Evolutionary conservation across 2,329 filamentous ascomycete genomes (phyloP).

Genomic region (Purpureocillium takamizusanense): DNA sequence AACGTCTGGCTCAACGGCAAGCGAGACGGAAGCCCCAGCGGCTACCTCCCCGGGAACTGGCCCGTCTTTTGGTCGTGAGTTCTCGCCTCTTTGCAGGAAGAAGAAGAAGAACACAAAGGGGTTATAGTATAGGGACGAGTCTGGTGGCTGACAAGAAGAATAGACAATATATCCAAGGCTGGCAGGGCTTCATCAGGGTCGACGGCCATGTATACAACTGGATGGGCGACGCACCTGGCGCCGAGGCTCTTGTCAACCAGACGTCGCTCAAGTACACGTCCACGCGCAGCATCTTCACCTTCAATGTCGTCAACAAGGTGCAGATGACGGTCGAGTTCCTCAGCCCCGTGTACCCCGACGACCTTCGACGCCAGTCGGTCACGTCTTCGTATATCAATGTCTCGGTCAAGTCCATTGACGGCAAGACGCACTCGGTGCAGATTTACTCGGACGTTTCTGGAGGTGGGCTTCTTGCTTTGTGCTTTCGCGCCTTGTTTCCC

Average conservation of each 20-base stretch:
- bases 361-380: conserved; percentile 58
- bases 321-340: conserved; percentile 61
- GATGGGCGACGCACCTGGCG: conserved; percentile 51
- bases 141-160: conserved; percentile 10
- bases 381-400: conserved; percentile 63
- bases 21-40: conserved; percentile 52
- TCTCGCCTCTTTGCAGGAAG: background rate
- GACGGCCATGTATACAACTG: conserved; percentile 56
- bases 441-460: conserved; percentile 62
- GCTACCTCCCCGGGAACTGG: conserved; percentile 61
- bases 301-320: conserved; percentile 53
- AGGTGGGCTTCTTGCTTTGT: conserved; percentile 11
- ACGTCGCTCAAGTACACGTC: conserved; percentile 61
- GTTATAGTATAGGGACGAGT: no score
- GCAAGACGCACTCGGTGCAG: conserved; percentile 52
- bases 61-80: conserved; percentile 59
- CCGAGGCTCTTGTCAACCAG: conserved; percentile 43
- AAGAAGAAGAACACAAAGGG: no score
- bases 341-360: conserved; percentile 58
- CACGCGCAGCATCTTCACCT: conserved; percentile 60
- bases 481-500: no score
- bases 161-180: conserved; percentile 45
- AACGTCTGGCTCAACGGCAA: conserved; percentile 60
- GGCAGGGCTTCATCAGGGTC: conserved; percentile 62
- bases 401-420: conserved; percentile 53